Percentiles rank a stretch among this genome's conserved stretches.
phyloP scores from a whole-genome alignment of 352 stramenopile genomes.

The Phytophthora hybrid region DNA sequence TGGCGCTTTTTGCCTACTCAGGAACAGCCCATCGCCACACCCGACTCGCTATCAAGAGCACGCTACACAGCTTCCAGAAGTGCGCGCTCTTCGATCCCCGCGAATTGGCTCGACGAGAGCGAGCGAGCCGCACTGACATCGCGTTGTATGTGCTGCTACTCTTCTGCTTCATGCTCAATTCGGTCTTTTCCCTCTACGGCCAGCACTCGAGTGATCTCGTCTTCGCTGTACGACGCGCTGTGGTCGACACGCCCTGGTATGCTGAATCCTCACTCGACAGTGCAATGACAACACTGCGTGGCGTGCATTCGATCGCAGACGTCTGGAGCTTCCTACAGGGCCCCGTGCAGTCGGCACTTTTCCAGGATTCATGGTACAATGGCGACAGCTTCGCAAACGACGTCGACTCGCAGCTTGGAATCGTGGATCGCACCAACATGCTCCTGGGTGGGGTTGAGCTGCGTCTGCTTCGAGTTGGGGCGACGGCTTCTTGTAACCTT shows the following conservation, averaged over 20 bases:
- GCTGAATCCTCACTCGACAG: neutral
- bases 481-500: conserved; percentile 32
- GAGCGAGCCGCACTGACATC: conserved; percentile 48
- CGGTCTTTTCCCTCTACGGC: conserved; percentile 54
- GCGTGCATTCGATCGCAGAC: conserved; percentile 52
- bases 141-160: conserved; percentile 57
- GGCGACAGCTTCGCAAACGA: conserved; percentile 57
- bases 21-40: conserved; percentile 71
- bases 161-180: conserved; percentile 56
- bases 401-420: conserved; percentile 59
- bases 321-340: conserved; percentile 65
- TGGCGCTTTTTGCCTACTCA: conserved; percentile 74
- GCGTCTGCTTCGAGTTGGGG: conserved; percentile 54
- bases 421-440: conserved; percentile 53
- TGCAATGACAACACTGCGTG: conserved; percentile 30
- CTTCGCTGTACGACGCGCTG: conserved; percentile 32
- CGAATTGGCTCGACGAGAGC: conserved; percentile 57
- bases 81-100: conserved; percentile 68
- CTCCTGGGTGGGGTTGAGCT: conserved; percentile 73
- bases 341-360: conserved; percentile 51
- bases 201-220: conserved; percentile 49
- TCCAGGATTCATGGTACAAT: conserved; percentile 68
- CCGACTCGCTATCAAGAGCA: conserved; percentile 67
- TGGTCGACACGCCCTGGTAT: conserved; percentile 37
- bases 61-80: conserved; percentile 73